phyloP scores from a whole-genome alignment of 2,329 filamentous ascomycete genomes.

The Colletotrichum gloeosporioides region DNA sequence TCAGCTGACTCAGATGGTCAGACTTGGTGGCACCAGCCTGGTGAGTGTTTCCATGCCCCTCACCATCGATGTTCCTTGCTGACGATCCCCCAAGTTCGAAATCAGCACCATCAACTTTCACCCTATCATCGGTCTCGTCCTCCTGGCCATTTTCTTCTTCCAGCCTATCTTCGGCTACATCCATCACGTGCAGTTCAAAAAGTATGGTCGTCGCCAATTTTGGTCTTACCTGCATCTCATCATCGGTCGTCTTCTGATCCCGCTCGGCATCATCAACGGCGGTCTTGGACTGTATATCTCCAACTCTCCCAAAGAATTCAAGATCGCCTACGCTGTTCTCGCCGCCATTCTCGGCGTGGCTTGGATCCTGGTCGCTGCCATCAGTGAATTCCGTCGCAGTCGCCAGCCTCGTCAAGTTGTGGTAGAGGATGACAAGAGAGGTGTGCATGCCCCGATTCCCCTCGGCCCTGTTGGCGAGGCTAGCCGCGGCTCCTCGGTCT shows the following conservation, averaged over 20 bases:
- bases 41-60: conserved; percentile 28
- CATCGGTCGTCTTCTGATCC: conserved; percentile 43
- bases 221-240: conserved; percentile 49
- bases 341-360: conserved; percentile 40
- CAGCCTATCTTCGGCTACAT: conserved; percentile 47
- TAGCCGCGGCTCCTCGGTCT: neutral
- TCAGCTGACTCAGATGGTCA: conserved; percentile 39
- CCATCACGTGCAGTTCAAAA: conserved; percentile 48
- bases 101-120: conserved; percentile 41
- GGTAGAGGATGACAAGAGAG: conserved; percentile 18
- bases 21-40: conserved; percentile 31
- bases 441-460: neutral
- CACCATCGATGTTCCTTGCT: neutral
- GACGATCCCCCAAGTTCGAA: conserved; percentile 28
- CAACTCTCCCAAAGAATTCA: conserved; percentile 27
- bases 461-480: neutral
- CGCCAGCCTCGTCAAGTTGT: conserved; percentile 5
- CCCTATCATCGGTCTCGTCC: conserved; percentile 51
- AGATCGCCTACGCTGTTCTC: conserved; percentile 43
- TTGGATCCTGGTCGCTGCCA: conserved; percentile 40
- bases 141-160: conserved; percentile 41
- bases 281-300: conserved; percentile 47
- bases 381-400: conserved; percentile 33
- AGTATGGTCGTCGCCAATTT: conserved; percentile 38
- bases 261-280: conserved; percentile 50